These are phyloP conservation scores for Artemisia tridentata DNA, from an alignment of 129 eudicot species.

Conservation along the genomic window DNA sequence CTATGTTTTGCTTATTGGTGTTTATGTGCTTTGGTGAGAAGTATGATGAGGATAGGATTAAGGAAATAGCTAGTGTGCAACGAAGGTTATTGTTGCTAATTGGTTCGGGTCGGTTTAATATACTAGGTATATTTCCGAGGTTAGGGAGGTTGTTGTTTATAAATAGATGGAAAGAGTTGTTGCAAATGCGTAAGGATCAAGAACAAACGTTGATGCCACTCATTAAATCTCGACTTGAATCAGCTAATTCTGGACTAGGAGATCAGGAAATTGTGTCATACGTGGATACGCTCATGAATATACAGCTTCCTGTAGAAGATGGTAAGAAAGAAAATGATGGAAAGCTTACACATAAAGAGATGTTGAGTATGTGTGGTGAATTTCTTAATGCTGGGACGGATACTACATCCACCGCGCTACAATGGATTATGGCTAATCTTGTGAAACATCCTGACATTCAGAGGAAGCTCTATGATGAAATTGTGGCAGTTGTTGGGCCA, in stretches of 20 bases:
- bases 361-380: conserved; percentile 53
- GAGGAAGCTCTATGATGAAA: conserved; percentile 52
- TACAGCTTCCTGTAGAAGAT: conserved; percentile 22
- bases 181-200: neutral
- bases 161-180: conserved; percentile 19
- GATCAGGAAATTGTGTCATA: conserved; percentile 11
- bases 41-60: neutral
- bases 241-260: neutral
- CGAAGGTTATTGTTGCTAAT: neutral
- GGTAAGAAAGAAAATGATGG: conserved; percentile 4
- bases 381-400: conserved; percentile 43
- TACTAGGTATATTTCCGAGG: neutral
- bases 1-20: conserved; percentile 11
- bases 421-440: conserved; percentile 35
- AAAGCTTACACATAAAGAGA: conserved; percentile 39
- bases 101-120: neutral
- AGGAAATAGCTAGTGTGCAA: neutral
- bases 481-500: conserved; percentile 33
- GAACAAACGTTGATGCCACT: neutral
- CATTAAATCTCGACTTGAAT: neutral
- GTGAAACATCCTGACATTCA: conserved; percentile 36
- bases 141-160: conserved; percentile 6
- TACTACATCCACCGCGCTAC: conserved; percentile 23
- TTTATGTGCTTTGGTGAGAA: conserved; percentile 17
- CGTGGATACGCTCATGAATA: conserved; percentile 23